phyloP scores from a whole-genome alignment of 129 eudicot genomes.

The Flaveria trinervia region DNA sequence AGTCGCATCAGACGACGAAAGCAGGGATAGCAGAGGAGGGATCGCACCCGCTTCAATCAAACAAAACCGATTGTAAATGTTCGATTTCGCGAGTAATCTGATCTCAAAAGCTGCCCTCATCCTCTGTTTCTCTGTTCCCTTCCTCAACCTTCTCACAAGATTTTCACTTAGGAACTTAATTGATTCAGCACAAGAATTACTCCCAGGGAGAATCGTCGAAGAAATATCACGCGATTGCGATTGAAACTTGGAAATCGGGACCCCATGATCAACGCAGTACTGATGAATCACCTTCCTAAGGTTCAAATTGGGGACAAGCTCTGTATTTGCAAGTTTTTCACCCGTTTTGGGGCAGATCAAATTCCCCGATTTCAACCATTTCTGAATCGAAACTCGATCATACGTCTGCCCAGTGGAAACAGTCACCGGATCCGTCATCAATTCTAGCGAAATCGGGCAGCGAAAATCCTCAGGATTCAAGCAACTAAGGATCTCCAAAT shows the following conservation, averaged over 20 bases:
- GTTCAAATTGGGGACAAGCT: slow-evolving; percentile 62
- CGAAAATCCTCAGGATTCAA: slow-evolving; percentile 76
- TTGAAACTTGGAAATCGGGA: slow-evolving; percentile 55
- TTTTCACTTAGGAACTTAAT: slow-evolving; percentile 51
- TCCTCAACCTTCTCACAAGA: slow-evolving; percentile 41
- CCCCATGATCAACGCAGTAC: slow-evolving; percentile 70
- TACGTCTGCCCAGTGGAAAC: slow-evolving; percentile 86
- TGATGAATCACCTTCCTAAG: slow-evolving; percentile 70
- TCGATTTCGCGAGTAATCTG: slow-evolving; percentile 72
- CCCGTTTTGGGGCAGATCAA: slow-evolving; percentile 84
- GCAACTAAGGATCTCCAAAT: slow-evolving; percentile 47
- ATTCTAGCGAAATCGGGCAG: slow-evolving; percentile 80
- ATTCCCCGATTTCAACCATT: slow-evolving; percentile 83
- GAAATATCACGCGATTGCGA: slow-evolving; percentile 56
- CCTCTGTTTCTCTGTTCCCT: slow-evolving; percentile 45
- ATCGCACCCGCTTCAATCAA: slow-evolving; percentile 59
- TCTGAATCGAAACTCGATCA: slow-evolving; percentile 68
- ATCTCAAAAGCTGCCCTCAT: slow-evolving; percentile 64
- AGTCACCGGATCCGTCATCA: slow-evolving; percentile 92
- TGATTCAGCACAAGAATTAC: slow-evolving; percentile 59
- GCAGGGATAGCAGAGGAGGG: slow-evolving; percentile 54
- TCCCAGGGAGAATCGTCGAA: slow-evolving; percentile 53
- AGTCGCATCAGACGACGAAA: slow-evolving; percentile 48
- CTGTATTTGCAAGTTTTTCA: slow-evolving; percentile 49
- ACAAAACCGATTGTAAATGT: slow-evolving; percentile 53